Evolutionary conservation across 108 stramenopile species (phyloP), one percentile per base, ranked within the genome.

Genomic region (Parietichytrium sp.): DNA sequence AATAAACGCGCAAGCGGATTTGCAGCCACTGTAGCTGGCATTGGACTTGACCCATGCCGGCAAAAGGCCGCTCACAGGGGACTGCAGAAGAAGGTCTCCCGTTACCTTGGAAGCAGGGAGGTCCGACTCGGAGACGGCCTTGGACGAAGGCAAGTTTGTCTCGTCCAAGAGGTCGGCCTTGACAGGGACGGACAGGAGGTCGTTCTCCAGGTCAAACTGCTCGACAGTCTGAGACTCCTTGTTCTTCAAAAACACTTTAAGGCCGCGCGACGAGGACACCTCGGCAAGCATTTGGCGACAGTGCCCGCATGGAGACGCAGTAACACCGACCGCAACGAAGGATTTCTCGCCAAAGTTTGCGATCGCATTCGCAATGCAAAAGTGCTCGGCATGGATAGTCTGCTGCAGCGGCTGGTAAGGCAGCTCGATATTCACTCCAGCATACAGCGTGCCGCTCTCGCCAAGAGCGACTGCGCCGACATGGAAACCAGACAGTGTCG

Each of bases 271-370:
- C n/a, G n/a, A n/a, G n/a, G n/a, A 72, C 20, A 33, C n/a, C 61
- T 72, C 61, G n/a, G 42, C 42, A 8, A 72, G 61, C 61, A 72
- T 72, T 27, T 72, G 61, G 16, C 61, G 61, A 42, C 61, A 72
- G 33, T 72, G 61, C 38, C 61, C 61, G 42, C 61, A 72, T 6
- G 61, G 61, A 33, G 33, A 10, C 1, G 61, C 61, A 7, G 61
- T 72, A 23, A 72, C 61, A 6, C 38, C 61, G 3, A 72, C 20
- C 42, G 25, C 20, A 25, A 6, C 6, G 15, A 72, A 12, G 38
- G 36, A 8, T 7, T 27, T 8, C 18, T 72, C 42, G 15, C 1
- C 61, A 6, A 16, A 6, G 1, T 72, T 72, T 72, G 18, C 10
- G 29, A n/a, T 72, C 52, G 52, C 52, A 29, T 23, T 25, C n/a